Percentiles rank a stretch among this genome's conserved stretches.
phyloP scores from a whole-genome alignment of 345 rosid genomes.

The Salix viminalis region DNA sequence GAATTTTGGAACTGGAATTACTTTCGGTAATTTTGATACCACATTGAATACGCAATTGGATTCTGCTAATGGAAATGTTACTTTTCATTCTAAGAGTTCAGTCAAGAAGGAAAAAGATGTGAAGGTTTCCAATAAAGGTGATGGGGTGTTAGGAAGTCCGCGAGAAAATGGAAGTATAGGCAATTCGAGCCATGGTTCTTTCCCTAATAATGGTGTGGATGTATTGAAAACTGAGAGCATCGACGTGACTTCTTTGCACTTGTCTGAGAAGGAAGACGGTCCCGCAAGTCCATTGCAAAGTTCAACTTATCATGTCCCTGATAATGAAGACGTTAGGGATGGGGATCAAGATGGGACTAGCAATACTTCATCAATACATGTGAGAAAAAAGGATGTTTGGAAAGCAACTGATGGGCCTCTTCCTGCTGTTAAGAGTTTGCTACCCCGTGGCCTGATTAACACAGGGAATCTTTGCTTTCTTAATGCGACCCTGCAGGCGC shows the following conservation, averaged over 20 bases:
- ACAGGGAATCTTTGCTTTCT: slow-evolving; percentile 88
- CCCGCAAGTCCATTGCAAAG: slow-evolving; percentile 31
- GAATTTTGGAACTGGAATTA: slow-evolving; percentile 28
- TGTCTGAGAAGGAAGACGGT: slow-evolving; percentile 40
- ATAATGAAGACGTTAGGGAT: slow-evolving; percentile 25
- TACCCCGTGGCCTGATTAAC: slow-evolving; percentile 82
- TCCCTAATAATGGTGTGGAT: slow-evolving; percentile 45
- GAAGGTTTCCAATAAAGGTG: slow-evolving; percentile 18
- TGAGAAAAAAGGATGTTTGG: slow-evolving; percentile 24
- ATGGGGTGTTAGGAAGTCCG: slow-evolving; percentile 18
- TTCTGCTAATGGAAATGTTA: slow-evolving; percentile 31
- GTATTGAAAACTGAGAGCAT: slow-evolving; percentile 26
- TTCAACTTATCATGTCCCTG: slow-evolving; percentile 51
- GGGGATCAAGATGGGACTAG: slow-evolving; percentile 17
- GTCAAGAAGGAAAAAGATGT: slow-evolving; percentile 27
- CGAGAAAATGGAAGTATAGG: slow-evolving; percentile 44
- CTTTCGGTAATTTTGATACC: slow-evolving; percentile 37
- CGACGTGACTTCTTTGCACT: slow-evolving; percentile 26
- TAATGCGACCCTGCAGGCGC: slow-evolving; percentile 86
- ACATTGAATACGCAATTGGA: slow-evolving; percentile 23
- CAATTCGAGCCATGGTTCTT: slow-evolving; percentile 17
- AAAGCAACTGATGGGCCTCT: slow-evolving; percentile 37
- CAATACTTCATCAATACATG: slow-evolving; percentile 24
- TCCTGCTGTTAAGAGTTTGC: slow-evolving; percentile 33
- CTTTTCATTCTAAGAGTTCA: slow-evolving; percentile 31